phyloP scores from a whole-genome alignment of 2,329 filamentous ascomycete genomes.

The Sclerotinia subarctica region DNA sequence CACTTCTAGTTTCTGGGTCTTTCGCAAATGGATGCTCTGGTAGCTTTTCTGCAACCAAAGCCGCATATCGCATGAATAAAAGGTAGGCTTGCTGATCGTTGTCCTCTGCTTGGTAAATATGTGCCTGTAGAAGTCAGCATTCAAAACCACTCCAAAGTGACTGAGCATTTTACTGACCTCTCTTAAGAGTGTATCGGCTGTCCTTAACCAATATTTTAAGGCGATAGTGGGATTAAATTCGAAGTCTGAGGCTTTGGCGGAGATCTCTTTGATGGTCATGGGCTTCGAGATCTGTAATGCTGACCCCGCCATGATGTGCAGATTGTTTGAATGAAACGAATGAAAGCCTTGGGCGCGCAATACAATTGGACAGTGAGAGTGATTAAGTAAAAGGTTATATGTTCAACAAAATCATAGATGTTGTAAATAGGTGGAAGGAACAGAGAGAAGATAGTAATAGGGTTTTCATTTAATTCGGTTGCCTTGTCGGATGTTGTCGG shows the following conservation, averaged over 20 bases:
- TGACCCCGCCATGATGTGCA: conserved; percentile 35
- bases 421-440: neutral
- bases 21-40: conserved; percentile 72
- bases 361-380: neutral
- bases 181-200: conserved; percentile 73
- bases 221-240: conserved; percentile 75
- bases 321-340: neutral
- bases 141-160: neutral
- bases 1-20: conserved; percentile 55
- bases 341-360: neutral
- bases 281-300: conserved; percentile 45
- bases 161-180: conserved; percentile 56
- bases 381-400: neutral
- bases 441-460: neutral
- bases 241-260: conserved; percentile 71
- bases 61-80: conserved; percentile 83
- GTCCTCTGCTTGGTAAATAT: conserved; percentile 79
- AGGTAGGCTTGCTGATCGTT: conserved; percentile 88
- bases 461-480: neutral
- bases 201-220: conserved; percentile 77
- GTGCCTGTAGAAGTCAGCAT: conserved; percentile 54
- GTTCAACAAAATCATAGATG: neutral
- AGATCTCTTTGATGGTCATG: conserved; percentile 73
- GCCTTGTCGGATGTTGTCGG: conserved; percentile 1
- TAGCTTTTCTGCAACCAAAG: conserved; percentile 75